Evolutionary conservation across 768 basidiomycete genomes (phyloP), one percentile per base, ranked within the genome.

Genomic region (Suillus clintonianus): DNA sequence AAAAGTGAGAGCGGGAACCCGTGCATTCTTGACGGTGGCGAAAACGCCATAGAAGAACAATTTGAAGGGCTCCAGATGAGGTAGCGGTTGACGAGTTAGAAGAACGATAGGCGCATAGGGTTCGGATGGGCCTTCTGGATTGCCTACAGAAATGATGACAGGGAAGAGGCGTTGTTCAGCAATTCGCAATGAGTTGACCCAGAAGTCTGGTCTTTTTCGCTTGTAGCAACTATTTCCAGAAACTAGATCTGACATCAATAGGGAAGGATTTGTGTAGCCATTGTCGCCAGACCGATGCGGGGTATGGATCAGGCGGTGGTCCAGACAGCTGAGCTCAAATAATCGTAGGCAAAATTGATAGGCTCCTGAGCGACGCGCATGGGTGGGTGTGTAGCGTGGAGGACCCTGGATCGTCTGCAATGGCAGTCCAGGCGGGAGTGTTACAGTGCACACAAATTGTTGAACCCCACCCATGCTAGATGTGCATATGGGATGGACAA

Each of bases 11-110:
- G 87, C 82, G 1, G 80, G 79, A 17, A 80, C 85, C 60, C 78
- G 82, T 50, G 74, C 71, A 43, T 86, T 79, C 43, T 74, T 75
- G 37, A 89, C 76, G 2, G 68, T 71, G 34, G 82, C 71, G 0
- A 83, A 74, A 7, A 77, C 65, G 0, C 86, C 85, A 3, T 83
- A 79, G 59, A 83, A 82, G 74, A 89, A 94, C 7, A 94, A 72
- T 54, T 81, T 79, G 74, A 94, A 86, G 39, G 74, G 68, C 3
- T 79, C 71, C 24, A 94, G 69, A 27, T 76, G 68, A 3, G 92
- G 91, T 8, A 94, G 77, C 17, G 90, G 89, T 30, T 81, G 79
- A 51, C 88, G 82, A 9, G 91, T 90, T 45, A 95, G 78, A 41
- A 95, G 71, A 19, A 86, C 71, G 61, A 95, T 76, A 4, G 91